These are phyloP conservation scores for Paracoccidioides lutzii DNA, from an alignment of 2,329 filamentous ascomycete species.

Conservation along the genomic window DNA sequence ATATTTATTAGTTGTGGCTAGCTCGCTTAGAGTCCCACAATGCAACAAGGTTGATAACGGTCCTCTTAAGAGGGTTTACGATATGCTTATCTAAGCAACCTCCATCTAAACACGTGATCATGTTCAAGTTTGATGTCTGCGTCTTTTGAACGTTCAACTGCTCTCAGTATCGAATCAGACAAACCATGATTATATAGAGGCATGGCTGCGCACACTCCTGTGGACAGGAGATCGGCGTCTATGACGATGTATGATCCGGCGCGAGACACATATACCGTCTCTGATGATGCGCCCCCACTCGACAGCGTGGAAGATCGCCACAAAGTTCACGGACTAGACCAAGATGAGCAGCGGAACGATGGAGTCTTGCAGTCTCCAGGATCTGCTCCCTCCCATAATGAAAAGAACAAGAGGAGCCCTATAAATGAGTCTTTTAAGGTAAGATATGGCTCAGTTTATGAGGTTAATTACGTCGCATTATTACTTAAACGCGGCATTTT, in stretches of 20 bases:
- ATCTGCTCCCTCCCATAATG: not conserved
- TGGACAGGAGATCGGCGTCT: constrained; percentile 8
- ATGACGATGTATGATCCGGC: constrained; percentile 22
- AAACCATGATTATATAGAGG: not conserved
- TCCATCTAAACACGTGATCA: not conserved
- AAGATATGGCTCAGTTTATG: not conserved
- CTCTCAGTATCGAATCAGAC: not conserved
- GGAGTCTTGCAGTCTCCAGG: not conserved
- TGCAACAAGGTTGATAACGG: too few species aligned
- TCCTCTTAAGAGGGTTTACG: too few species aligned
- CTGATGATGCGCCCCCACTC: constrained; percentile 14
- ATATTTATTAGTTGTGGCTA: too few species aligned
- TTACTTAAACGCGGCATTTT: not conserved
- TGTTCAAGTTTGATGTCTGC: not conserved
- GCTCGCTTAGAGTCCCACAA: too few species aligned
- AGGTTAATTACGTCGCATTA: not conserved
- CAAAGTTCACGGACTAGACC: constrained; percentile 3
- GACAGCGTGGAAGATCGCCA: constrained; percentile 13
- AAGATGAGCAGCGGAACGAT: constrained; percentile 1
- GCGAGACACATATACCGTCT: constrained; percentile 20
- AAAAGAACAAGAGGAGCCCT: not conserved
- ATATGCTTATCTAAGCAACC: not conserved
- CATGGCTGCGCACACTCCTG: not conserved
- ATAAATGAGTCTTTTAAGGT: not conserved
- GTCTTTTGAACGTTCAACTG: not conserved